Evolutionary conservation across 345 rosid genomes (phyloP).

Genomic region (Citrus hindsii): DNA sequence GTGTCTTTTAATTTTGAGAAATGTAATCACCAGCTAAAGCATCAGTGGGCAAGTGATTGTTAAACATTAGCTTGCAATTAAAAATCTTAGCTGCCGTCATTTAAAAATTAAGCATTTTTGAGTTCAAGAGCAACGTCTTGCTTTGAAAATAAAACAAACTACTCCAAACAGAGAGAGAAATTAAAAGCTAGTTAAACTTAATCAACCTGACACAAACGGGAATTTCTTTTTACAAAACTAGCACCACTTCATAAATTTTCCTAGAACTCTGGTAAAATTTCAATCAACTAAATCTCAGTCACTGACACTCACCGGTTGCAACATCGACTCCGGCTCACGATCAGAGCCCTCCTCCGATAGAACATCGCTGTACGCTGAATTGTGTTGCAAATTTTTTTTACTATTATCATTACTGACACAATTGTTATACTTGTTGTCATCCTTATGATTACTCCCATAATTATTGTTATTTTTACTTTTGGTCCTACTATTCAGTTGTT

Average conservation of each 20-base stretch:
- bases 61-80: neutral
- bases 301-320: constrained; percentile 29
- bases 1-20: neutral
- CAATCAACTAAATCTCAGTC: neutral
- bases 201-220: neutral
- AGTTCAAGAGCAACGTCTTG: neutral
- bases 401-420: neutral
- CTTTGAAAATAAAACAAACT: neutral
- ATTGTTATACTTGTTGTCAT: neutral
- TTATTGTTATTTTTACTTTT: neutral
- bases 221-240: neutral
- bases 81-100: too few relatives aligned
- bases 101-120: neutral
- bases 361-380: constrained; percentile 27
- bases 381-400: neutral
- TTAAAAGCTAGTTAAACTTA: neutral
- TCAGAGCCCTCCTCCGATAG: constrained; percentile 41
- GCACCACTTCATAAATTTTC: neutral
- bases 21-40: neutral
- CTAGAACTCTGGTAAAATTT: too few relatives aligned
- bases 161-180: neutral
- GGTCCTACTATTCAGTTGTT: neutral
- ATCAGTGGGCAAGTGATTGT: neutral
- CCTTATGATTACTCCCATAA: neutral
- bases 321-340: constrained; percentile 24